Percentiles rank a stretch among this genome's conserved stretches.
phyloP scores from a whole-genome alignment of 2,329 filamentous ascomycete genomes.

The Ceratocystis colombiana region DNA sequence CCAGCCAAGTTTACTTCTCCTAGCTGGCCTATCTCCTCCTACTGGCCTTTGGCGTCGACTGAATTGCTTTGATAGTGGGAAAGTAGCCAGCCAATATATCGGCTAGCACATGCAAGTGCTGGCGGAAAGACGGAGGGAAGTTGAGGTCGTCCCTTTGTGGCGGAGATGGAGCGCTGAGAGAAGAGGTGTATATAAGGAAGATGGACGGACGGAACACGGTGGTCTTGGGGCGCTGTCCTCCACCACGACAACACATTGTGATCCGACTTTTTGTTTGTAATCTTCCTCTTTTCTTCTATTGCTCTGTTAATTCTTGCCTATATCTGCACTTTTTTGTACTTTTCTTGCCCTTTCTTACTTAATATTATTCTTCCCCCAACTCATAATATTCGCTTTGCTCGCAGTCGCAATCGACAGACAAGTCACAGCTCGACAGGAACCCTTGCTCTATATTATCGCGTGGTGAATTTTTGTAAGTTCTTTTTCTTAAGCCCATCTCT shows the following conservation, averaged over 20 bases:
- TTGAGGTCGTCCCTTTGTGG: background rate
- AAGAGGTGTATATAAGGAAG: background rate
- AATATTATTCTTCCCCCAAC: background rate
- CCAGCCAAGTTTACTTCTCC: background rate
- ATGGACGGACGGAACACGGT: background rate
- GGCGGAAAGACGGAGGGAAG: no score
- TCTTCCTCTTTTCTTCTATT: conserved; percentile 2
- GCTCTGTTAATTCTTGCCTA: background rate
- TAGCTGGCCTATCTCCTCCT: background rate
- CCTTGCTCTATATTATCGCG: background rate
- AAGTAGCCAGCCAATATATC: conserved; percentile 11
- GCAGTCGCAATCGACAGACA: background rate
- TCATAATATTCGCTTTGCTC: background rate
- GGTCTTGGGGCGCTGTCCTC: background rate
- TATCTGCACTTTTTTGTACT: background rate
- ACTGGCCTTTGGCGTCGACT: background rate
- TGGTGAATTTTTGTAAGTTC: conserved; percentile 4
- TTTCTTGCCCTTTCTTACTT: background rate
- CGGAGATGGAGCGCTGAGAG: background rate
- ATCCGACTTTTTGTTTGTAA: background rate
- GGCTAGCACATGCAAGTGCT: background rate
- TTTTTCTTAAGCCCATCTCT: background rate
- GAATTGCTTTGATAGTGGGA: background rate
- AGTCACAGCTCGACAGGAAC: background rate
- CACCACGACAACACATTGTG: background rate